phyloP scores from a whole-genome alignment of 1,139 yeast genomes.

The Komagataea norvegica region DNA sequence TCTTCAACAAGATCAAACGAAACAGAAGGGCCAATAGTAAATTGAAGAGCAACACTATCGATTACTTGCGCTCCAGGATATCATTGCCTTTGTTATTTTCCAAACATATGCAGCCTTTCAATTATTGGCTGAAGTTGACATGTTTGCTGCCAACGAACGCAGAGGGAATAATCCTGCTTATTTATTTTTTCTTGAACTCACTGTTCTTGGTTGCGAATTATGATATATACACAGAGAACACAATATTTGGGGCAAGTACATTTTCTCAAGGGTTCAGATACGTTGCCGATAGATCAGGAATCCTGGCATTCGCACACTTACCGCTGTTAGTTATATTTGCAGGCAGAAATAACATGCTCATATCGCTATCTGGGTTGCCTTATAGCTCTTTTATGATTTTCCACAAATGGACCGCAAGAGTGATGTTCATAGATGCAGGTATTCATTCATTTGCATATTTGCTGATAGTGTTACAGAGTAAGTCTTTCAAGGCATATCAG shows the following conservation, averaged over 20 bases:
- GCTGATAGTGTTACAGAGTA: conserved; percentile 35
- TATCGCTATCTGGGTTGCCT: conserved; percentile 60
- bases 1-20: conserved; percentile 16
- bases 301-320: conserved; percentile 41
- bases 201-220: conserved; percentile 38
- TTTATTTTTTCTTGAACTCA: conserved; percentile 40
- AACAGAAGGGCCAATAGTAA: conserved; percentile 11
- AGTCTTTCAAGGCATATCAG: not conserved
- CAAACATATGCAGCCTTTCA: conserved; percentile 19
- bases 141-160: conserved; percentile 48
- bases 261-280: conserved; percentile 49
- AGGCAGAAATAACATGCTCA: conserved; percentile 64
- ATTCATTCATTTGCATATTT: conserved; percentile 37
- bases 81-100: conserved; percentile 17
- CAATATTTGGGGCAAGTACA: conserved; percentile 37
- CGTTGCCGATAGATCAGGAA: conserved; percentile 58
- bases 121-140: conserved; percentile 24
- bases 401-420: conserved; percentile 66
- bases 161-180: conserved; percentile 43
- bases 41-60: conserved; percentile 13
- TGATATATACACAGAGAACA: conserved; percentile 34
- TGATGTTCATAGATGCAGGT: conserved; percentile 32
- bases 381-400: conserved; percentile 54
- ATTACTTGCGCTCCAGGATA: conserved; percentile 15
- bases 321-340: conserved; percentile 55